Evolutionary conservation across 345 rosid species (phyloP).

Genomic region (Euphorbia lathyris): DNA sequence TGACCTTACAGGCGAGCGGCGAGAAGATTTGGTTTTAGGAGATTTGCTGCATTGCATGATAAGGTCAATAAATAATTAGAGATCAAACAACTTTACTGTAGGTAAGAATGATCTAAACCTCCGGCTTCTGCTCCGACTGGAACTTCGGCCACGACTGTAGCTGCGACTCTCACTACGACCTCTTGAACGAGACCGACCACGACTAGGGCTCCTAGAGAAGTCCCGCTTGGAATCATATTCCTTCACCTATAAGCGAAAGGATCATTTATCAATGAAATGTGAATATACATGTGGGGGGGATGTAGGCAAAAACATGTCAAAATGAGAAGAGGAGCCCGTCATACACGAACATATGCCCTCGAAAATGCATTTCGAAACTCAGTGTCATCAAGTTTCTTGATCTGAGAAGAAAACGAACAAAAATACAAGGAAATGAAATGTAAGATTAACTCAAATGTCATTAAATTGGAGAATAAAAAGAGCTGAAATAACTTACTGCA

Average conservation of each 20-base stretch:
- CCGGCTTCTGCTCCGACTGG: conserved; percentile 20
- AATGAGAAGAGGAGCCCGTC: not conserved
- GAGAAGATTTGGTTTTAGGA: conserved; percentile 58
- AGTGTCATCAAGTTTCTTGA: conserved; percentile 36
- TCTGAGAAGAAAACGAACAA: conserved; percentile 14
- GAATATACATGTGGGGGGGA: not conserved
- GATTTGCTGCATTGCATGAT: conserved; percentile 56
- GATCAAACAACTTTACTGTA: not conserved
- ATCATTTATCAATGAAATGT: not conserved
- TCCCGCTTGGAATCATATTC: conserved; percentile 37
- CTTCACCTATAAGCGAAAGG: conserved; percentile 21
- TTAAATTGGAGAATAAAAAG: not conserved
- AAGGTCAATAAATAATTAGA: conserved; percentile 17
- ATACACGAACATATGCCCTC: conserved; percentile 31
- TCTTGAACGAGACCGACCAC: conserved; percentile 27
- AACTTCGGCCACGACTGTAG: conserved; percentile 45
- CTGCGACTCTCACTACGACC: conserved; percentile 26
- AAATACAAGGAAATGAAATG: not conserved
- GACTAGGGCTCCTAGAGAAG: conserved; percentile 32
- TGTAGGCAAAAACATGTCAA: not conserved
- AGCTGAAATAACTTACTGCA: conserved; percentile 23
- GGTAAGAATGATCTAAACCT: conserved; percentile 29
- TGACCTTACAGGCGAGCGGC: conserved; percentile 63
- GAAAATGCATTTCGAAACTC: conserved; percentile 38
- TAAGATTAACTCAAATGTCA: not conserved